Conservation (phyloP, 2,329 filamentous ascomycete species). For the Fonsecaea pedrosoi region DNA sequence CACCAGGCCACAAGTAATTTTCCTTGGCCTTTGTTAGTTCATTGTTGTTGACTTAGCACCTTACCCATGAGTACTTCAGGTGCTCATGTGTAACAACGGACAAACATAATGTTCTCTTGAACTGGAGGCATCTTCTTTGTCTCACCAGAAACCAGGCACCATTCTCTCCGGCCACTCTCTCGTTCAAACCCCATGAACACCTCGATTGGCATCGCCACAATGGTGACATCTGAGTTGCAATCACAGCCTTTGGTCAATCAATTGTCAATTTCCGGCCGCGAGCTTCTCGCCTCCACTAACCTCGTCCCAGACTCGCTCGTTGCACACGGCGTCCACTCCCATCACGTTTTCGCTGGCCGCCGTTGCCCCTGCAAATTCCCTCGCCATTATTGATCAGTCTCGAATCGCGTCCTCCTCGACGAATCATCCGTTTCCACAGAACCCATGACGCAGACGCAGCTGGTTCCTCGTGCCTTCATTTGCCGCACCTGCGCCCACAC, state of each 20-base stretch:
- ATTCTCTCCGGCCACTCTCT: neutral
- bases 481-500: neutral
- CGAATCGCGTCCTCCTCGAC: slow-evolving; percentile 4
- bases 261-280: slow-evolving; percentile 27
- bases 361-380: slow-evolving; percentile 10
- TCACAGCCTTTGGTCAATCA: neutral
- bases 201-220: slow-evolving; percentile 1
- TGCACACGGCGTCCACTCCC: slow-evolving; percentile 1
- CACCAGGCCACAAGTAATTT: too few relatives aligned
- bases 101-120: neutral
- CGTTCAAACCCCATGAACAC: neutral
- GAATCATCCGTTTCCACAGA: neutral
- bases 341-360: slow-evolving; percentile 15
- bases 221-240: neutral
- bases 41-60: too few relatives aligned
- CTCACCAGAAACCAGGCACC: neutral
- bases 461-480: neutral
- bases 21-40: too few relatives aligned
- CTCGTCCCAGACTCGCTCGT: slow-evolving; percentile 2
- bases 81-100: too few relatives aligned
- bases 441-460: neutral
- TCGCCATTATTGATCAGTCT: slow-evolving; percentile 5
- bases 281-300: slow-evolving; percentile 16
- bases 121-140: neutral
- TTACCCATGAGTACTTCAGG: too few relatives aligned